Evolutionary conservation across 2,329 filamentous ascomycete species (phyloP).

Genomic region (Aspergillus alliaceus): DNA sequence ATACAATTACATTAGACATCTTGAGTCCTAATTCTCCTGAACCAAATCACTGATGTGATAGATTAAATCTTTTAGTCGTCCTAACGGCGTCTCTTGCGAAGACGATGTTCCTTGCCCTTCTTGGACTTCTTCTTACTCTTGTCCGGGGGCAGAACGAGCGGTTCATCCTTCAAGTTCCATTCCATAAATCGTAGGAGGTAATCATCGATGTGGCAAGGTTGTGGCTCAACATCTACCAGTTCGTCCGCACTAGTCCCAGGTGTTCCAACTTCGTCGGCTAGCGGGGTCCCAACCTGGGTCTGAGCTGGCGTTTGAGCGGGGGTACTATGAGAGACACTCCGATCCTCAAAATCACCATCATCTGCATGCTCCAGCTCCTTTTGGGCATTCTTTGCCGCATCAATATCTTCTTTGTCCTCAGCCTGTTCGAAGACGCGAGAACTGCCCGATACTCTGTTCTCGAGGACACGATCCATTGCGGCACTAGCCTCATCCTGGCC

Average conservation of each 20-base stretch:
- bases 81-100: conserved; percentile 39
- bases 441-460: conserved; percentile 63
- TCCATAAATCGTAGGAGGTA: conserved; percentile 73
- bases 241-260: conserved; percentile 20
- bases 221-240: conserved; percentile 40
- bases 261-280: conserved; percentile 34
- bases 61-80: neutral
- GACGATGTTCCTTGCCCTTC: conserved; percentile 48
- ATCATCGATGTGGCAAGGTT: conserved; percentile 67
- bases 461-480: conserved; percentile 83
- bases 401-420: conserved; percentile 89
- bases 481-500: conserved; percentile 72
- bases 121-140: conserved; percentile 51
- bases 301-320: conserved; percentile 34
- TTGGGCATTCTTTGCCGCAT: conserved; percentile 81
- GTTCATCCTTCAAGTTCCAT: conserved; percentile 53
- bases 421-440: conserved; percentile 79
- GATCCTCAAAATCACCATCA: conserved; percentile 81
- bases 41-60: neutral
- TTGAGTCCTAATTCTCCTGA: neutral
- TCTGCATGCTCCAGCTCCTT: conserved; percentile 84
- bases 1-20: conserved; percentile 10
- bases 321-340: conserved; percentile 35
- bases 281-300: conserved; percentile 35
- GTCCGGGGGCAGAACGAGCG: conserved; percentile 48